Conservation (phyloP, 352 stramenopile genomes). For the Globisporangium carolinianum region DNA sequence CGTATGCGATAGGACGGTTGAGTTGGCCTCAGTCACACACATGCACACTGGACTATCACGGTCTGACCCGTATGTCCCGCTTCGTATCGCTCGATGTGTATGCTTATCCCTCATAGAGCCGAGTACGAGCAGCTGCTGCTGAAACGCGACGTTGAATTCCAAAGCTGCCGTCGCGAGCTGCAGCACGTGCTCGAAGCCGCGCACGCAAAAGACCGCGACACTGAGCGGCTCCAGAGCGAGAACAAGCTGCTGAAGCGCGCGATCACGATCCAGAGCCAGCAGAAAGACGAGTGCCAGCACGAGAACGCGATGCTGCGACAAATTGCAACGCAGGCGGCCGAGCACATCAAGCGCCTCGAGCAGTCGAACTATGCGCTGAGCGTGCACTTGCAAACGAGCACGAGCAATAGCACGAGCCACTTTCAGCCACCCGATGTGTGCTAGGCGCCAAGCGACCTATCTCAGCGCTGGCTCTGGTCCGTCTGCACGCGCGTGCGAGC, state of each 20-base stretch:
- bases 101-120: constrained; percentile 9
- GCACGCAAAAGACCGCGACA: constrained; percentile 39
- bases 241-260: constrained; percentile 83
- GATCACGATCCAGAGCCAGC: constrained; percentile 83
- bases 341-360: constrained; percentile 83
- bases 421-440: constrained; percentile 67
- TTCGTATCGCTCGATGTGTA: background rate
- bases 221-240: constrained; percentile 62
- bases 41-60: no score
- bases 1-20: background rate
- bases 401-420: constrained; percentile 22
- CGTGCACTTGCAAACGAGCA: constrained; percentile 82
- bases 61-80: no score
- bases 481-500: background rate
- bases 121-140: constrained; percentile 83
- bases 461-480: background rate
- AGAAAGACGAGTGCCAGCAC: constrained; percentile 74
- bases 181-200: constrained; percentile 32
- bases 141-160: constrained; percentile 73
- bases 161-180: constrained; percentile 51
- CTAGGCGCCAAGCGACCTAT: constrained; percentile 16
- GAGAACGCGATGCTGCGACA: constrained; percentile 73
- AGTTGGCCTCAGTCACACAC: no score
- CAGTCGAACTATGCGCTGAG: constrained; percentile 84
- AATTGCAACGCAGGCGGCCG: constrained; percentile 66